Evolutionary conservation across 371 early-diverging fungal species (phyloP), one percentile per base, ranked within the genome.

Genomic region (Apophysomyces sp.): DNA sequence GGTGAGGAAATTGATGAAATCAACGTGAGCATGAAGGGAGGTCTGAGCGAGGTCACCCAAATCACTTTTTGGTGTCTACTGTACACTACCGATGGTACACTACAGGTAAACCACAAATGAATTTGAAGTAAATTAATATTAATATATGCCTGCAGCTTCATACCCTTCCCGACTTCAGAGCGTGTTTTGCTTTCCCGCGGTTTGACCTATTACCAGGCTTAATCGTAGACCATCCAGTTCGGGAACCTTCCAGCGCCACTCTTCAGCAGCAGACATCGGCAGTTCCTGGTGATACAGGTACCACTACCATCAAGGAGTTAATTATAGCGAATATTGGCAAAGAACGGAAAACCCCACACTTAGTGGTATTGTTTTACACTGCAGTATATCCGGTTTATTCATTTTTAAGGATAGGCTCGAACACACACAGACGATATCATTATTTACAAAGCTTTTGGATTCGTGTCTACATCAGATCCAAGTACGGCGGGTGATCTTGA

Each of bases 391-490:
- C 9, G 5, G 8, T 21, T 41, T 6, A 18, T n/a, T 13, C 62
- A 57, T 18, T 64, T 60, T 16, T 21, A 9, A 18, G 52, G 15
- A 52, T 69, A 89, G 89, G 86, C 79, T 8, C 84, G 89, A 28
- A 89, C 89, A 9, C 76, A 77, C 18, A 73, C 83, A 1, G 84
- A 85, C n/a, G 92, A 94, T 63, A 80, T 93, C 11, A 72, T 89
- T 13, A 83, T 92, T 1, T 94, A 92, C 73, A 85, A 86, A 62
- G 83, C 88, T 8, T 88, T 88, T 62, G 67, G 69, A 39, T 84
- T 80, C 55, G 57, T 83, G 27, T 75, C 84, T 0, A 61, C 65
- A 3, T 52, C 41, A 15, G 78, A 75, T 21, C 31, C 34, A 30
- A 65, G 24, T 61, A 64, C 28, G 52, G 61, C 55, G 61, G 77